Percentiles rank a stretch among this genome's conserved stretches.
Evolutionary conservation across 768 basidiomycete genomes (phyloP).

Genomic region (Calocera cornea): DNA sequence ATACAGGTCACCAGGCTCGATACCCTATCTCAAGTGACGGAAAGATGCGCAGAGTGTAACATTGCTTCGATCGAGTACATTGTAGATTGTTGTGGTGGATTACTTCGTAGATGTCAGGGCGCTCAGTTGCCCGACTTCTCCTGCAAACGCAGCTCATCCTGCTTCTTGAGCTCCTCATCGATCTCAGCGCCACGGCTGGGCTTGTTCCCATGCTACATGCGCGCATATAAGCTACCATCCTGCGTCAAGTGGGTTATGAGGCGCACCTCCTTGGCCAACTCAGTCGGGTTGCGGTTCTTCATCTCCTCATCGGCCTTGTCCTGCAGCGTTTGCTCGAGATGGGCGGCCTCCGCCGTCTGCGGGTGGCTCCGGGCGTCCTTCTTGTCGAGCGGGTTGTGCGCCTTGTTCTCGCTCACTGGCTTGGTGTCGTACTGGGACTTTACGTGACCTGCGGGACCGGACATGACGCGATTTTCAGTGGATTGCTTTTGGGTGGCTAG

Average conservation of each 20-base stretch:
- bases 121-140: neutral
- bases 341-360: neutral
- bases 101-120: no score
- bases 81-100: no score
- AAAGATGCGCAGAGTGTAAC: no score
- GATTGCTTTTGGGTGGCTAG: neutral
- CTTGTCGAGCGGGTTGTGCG: constrained; percentile 2
- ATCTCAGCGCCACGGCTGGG: constrained; percentile 2
- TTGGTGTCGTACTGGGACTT: neutral
- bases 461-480: neutral
- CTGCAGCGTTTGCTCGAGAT: neutral
- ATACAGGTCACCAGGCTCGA: no score
- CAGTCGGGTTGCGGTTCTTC: neutral
- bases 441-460: neutral
- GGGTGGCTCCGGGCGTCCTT: neutral
- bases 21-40: no score
- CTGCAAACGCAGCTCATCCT: neutral
- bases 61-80: no score
- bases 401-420: neutral
- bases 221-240: neutral
- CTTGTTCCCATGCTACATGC: neutral
- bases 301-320: neutral
- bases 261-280: neutral
- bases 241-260: neutral
- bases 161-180: constrained; percentile 1